Evolutionary conservation across 2,329 filamentous ascomycete species (phyloP), one percentile per base, ranked within the genome.

Genomic region (Aureobasidium musti): DNA sequence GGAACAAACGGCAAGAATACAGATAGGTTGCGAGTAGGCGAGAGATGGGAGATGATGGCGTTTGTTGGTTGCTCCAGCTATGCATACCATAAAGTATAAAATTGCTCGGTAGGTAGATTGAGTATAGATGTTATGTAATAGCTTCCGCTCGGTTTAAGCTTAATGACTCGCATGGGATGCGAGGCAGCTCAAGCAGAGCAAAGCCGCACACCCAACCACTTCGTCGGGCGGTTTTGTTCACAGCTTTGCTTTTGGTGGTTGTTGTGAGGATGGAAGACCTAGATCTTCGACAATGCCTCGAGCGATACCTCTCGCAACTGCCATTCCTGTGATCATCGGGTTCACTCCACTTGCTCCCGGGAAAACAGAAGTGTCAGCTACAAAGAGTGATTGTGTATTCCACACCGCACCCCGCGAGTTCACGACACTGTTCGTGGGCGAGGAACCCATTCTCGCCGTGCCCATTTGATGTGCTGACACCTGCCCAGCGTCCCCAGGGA

Each of bases 401-500:
- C 89, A 93, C 7, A 91, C 80, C 47, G 70, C 68, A 0, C 81
- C 81, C 21, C 73, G 68, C 0, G 76, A 72, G 71, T 82, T 80
- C 5, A 82, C 79, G 10, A 80, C 81, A 26, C 79, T 78, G n/a
- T 75, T 77, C 59, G 71, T 74, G 43, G 77, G 72, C 30, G 64
- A 72, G 1, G 80, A 80, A 67, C 86, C 86, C 91, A 93, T 94
- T 2, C 89, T 82, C 72, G 89, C 91, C 11, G 86, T 86, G 26
- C 90, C 89, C 90, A 93, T 93, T 79, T 93, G 91, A 77, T 94
- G 91, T 21, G 90, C 91, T n/a, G 87, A 89, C 35, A 82, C 78
- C 72, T 86, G 91, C n/a, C 79, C 75, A 26, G 82, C 80, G 35
- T 82, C 84, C 1, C 77, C 73, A 0, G 82, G 76, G 13, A 86